These are phyloP conservation scores for Asclepias syriaca DNA, from an alignment of 257 asterid genomes.

Conservation along the genomic window DNA sequence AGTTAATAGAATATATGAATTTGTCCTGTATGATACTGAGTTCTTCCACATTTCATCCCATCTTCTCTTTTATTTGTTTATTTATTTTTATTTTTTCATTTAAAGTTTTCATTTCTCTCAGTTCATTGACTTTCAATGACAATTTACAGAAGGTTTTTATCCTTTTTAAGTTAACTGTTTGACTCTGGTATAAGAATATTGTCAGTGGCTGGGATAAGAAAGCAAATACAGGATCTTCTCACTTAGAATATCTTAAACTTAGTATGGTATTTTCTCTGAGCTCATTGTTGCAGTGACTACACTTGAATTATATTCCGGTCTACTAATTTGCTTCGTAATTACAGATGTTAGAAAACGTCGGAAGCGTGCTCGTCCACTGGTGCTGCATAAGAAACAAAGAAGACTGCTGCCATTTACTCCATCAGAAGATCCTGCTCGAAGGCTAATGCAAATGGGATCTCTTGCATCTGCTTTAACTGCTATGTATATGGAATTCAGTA, in stretches of 20 bases:
- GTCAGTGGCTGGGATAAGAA: neutral
- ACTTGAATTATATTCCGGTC: neutral
- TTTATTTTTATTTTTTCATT: neutral
- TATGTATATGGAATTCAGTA: slow-evolving; percentile 54
- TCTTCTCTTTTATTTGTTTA: too few relatives aligned
- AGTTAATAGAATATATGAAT: neutral
- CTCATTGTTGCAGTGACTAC: neutral
- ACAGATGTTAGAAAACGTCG: slow-evolving; percentile 63
- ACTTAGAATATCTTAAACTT: neutral
- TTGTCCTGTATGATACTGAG: neutral
- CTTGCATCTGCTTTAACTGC: slow-evolving; percentile 73
- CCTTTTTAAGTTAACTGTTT: slow-evolving; percentile 1
- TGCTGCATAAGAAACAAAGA: slow-evolving; percentile 65
- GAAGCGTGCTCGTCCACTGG: slow-evolving; percentile 46
- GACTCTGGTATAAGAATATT: neutral
- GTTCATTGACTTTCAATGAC: neutral
- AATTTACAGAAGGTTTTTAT: too few relatives aligned
- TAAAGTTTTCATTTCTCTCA: neutral
- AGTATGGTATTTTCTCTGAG: neutral
- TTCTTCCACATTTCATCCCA: neutral
- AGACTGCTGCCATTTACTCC: slow-evolving; percentile 63
- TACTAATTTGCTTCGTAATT: slow-evolving; percentile 7
- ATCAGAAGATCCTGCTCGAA: slow-evolving; percentile 40
- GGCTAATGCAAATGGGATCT: slow-evolving; percentile 62
- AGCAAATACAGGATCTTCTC: neutral